Evolutionary conservation across 2,329 filamentous ascomycete species (phyloP).

Genomic region (Epichloe bromicola): DNA sequence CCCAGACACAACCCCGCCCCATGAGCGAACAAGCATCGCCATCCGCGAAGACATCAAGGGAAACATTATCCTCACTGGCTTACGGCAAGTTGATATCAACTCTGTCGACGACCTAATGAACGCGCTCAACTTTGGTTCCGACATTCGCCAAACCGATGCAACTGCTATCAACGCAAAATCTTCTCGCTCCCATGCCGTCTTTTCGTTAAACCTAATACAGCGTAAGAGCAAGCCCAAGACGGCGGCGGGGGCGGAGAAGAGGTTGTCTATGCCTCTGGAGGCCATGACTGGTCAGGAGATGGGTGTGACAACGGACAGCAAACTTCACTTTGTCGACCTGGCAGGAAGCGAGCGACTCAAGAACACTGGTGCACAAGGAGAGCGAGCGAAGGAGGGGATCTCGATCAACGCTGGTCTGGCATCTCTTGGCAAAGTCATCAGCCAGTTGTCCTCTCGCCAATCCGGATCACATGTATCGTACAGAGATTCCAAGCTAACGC

Average conservation of each 20-base stretch:
- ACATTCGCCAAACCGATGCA: slow-evolving; percentile 89
- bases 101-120: slow-evolving; percentile 84
- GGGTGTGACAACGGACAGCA: slow-evolving; percentile 83
- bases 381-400: slow-evolving; percentile 89
- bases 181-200: slow-evolving; percentile 92
- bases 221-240: slow-evolving; percentile 50
- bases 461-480: slow-evolving; percentile 89
- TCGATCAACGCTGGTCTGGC: slow-evolving; percentile 96
- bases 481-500: slow-evolving; percentile 91
- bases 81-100: slow-evolving; percentile 78
- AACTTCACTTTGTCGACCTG: slow-evolving; percentile 95
- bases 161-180: slow-evolving; percentile 97
- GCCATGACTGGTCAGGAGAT: slow-evolving; percentile 54
- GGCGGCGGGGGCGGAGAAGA: slow-evolving; percentile 57
- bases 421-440: slow-evolving; percentile 94
- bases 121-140: slow-evolving; percentile 82
- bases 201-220: slow-evolving; percentile 87
- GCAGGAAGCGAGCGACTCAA: slow-evolving; percentile 94
- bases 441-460: slow-evolving; percentile 84
- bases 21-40: slow-evolving; percentile 67
- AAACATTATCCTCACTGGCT: slow-evolving; percentile 82
- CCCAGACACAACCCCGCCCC: slow-evolving; percentile 53
- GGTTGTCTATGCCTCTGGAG: slow-evolving; percentile 76
- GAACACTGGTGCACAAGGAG: slow-evolving; percentile 90
- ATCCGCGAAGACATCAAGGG: slow-evolving; percentile 93